Conservation (phyloP, 129 eudicot species). For the Tagetes patula region DNA sequence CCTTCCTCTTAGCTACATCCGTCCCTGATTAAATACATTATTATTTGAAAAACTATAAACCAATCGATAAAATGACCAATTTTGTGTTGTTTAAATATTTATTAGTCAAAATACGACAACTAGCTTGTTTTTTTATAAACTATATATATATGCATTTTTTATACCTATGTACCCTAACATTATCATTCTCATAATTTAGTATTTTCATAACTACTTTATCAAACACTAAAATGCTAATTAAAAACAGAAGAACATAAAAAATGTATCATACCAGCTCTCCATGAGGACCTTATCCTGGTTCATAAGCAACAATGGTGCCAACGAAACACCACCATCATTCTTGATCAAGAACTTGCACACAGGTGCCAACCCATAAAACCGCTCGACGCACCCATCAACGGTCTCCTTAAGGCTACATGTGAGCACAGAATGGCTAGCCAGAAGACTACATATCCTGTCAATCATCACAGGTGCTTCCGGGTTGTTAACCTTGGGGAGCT, state of each 20-base stretch:
- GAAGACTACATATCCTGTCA: slow-evolving; percentile 37
- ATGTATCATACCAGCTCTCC: slow-evolving; percentile 62
- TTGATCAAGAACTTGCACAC: slow-evolving; percentile 81
- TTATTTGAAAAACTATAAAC: too few species aligned
- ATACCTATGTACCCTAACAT: too few species aligned
- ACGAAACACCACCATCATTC: slow-evolving; percentile 73
- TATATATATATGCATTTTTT: too few species aligned
- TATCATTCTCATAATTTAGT: too few species aligned
- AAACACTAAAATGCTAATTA: background rate
- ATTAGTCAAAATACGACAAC: too few species aligned
- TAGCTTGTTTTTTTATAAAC: too few species aligned
- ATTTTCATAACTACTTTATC: too few species aligned
- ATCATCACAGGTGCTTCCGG: slow-evolving; percentile 41
- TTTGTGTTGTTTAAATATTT: too few species aligned
- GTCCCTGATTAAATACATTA: too few species aligned
- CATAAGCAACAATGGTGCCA: slow-evolving; percentile 80
- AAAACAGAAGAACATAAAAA: background rate
- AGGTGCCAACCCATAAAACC: slow-evolving; percentile 79
- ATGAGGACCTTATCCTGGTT: slow-evolving; percentile 81
- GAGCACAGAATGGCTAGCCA: slow-evolving; percentile 40
- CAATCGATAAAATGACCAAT: too few species aligned
- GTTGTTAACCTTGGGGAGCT: slow-evolving; percentile 30
- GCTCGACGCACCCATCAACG: slow-evolving; percentile 51
- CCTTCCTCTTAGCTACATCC: too few species aligned
- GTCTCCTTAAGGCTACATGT: slow-evolving; percentile 39